A percentile compares a stretch with the other conserved stretches of the same genome.
These are phyloP conservation scores for Geotrichum aggregatum DNA, from an alignment of 1,139 yeast genomes.

Conservation along the genomic window DNA sequence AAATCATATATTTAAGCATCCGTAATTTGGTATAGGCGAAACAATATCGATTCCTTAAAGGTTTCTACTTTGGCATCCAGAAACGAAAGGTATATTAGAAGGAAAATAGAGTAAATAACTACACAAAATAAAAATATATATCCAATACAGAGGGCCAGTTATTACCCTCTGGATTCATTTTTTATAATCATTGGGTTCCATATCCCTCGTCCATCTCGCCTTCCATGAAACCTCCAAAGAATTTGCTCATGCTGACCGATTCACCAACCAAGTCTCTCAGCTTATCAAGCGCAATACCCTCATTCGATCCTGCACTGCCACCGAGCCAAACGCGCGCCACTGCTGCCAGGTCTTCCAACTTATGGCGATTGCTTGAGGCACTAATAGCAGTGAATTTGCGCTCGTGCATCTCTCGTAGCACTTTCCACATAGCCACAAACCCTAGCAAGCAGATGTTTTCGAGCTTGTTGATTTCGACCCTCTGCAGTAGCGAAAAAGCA, in stretches of 20 bases:
- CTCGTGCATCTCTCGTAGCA: conserved; percentile 22
- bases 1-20: too few relatives aligned
- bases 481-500: conserved; percentile 27
- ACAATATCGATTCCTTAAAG: too few relatives aligned
- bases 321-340: conserved; percentile 40
- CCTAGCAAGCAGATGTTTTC: conserved; percentile 37
- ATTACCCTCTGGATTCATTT: background rate
- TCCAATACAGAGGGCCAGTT: background rate
- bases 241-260: conserved; percentile 33
- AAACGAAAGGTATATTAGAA: background rate
- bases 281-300: conserved; percentile 32
- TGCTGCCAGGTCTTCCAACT: conserved; percentile 28
- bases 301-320: conserved; percentile 35
- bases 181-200: conserved; percentile 22
- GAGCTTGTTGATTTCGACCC: conserved; percentile 24
- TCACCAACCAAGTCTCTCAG: conserved; percentile 37
- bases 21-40: too few relatives aligned
- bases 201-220: conserved; percentile 31
- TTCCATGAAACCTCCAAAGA: conserved; percentile 33
- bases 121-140: background rate
- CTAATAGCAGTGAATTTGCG: conserved; percentile 13
- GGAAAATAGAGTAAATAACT: background rate
- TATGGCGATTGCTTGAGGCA: conserved; percentile 5
- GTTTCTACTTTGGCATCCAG: too few relatives aligned
- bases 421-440: conserved; percentile 35